These are phyloP conservation scores for Bisporella sp. DNA, from an alignment of 2,329 filamentous ascomycete species.

Conservation along the genomic window DNA sequence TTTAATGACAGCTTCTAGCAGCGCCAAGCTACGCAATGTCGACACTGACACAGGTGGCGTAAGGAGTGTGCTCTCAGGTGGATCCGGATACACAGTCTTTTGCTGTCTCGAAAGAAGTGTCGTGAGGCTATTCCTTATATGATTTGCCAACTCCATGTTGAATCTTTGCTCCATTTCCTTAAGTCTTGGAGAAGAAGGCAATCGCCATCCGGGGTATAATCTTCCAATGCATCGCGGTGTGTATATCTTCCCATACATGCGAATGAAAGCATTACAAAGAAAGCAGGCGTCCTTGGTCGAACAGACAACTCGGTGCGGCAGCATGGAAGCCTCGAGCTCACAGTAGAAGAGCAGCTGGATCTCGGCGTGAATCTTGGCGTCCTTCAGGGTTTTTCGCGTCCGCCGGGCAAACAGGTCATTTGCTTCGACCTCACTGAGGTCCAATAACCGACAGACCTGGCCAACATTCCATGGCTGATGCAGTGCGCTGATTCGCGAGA, in stretches of 20 bases:
- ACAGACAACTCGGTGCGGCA: constrained; percentile 6
- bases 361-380: constrained; percentile 8
- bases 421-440: constrained; percentile 6
- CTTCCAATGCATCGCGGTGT: constrained; percentile 6
- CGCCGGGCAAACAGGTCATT: constrained; percentile 5
- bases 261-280: constrained; percentile 8
- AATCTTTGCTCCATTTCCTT: no score
- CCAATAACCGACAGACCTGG: constrained; percentile 4
- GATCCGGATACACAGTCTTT: no score
- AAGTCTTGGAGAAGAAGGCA: constrained; percentile 2
- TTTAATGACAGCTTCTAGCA: no score
- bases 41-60: no score
- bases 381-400: constrained; percentile 8
- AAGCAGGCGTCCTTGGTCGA: constrained; percentile 9
- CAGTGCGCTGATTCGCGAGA: constrained; percentile 3
- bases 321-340: constrained; percentile 1
- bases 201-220: constrained; percentile 6
- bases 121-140: no score
- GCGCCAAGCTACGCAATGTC: no score
- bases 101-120: no score
- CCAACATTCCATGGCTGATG: constrained; percentile 5
- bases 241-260: constrained; percentile 3
- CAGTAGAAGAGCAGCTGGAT: constrained; percentile 9
- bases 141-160: no score
- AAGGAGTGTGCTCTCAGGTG: no score